phyloP scores from a whole-genome alignment of 169 alveolate genomes.

The Plasmodium billcollinsi region DNA sequence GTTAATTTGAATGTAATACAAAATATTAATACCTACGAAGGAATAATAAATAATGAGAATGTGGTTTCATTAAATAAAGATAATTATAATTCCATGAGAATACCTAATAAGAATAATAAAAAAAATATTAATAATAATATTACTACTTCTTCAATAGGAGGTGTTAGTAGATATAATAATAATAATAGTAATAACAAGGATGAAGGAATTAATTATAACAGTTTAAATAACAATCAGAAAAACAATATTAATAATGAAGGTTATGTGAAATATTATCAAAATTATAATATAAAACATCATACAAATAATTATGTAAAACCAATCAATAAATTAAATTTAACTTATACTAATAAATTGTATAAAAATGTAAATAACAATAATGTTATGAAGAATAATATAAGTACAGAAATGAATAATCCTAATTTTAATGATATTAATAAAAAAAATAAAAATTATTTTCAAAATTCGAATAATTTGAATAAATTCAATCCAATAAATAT shows the following conservation, averaged over 20 bases:
- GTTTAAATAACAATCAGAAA: background rate
- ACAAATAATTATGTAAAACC: conserved; percentile 9
- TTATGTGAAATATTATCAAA: background rate
- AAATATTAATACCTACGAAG: background rate
- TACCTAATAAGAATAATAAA: background rate
- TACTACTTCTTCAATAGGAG: background rate
- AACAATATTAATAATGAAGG: background rate
- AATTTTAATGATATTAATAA: background rate
- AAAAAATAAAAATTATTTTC: background rate
- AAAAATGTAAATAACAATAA: conserved; percentile 13
- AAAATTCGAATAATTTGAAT: background rate
- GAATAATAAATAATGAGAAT: background rate
- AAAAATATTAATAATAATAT: background rate
- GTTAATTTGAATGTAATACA: conserved; percentile 1
- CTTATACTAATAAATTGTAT: conserved; percentile 54
- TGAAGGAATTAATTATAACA: background rate
- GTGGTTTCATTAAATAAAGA: background rate
- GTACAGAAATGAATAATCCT: background rate
- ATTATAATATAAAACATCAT: background rate
- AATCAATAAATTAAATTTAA: conserved; percentile 24
- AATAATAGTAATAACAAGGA: background rate
- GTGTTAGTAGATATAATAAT: background rate
- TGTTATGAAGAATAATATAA: conserved; percentile 19
- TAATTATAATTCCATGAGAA: background rate
- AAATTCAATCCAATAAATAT: background rate